These are phyloP conservation scores for Pichia sp. DNA, from an alignment of 1,139 yeast genomes.

Conservation along the genomic window DNA sequence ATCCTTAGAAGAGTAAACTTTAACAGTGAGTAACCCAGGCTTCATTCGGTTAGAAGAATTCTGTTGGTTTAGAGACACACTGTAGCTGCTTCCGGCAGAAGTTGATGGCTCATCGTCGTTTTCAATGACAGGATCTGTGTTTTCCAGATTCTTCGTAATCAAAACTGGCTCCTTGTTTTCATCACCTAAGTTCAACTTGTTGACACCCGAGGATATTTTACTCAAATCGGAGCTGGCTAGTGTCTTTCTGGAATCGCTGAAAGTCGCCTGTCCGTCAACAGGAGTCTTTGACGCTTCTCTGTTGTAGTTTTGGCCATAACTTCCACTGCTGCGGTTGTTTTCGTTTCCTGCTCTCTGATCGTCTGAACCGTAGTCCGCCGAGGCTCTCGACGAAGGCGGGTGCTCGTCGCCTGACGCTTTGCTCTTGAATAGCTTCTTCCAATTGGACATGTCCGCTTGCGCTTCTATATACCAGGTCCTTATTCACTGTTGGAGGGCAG, in stretches of 20 bases:
- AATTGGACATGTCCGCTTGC: conserved; percentile 26
- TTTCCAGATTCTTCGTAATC: conserved; percentile 28
- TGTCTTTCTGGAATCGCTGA: conserved; percentile 25
- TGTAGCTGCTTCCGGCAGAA: neutral
- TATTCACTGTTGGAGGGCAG: neutral
- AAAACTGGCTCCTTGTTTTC: conserved; percentile 16
- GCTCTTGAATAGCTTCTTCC: conserved; percentile 29
- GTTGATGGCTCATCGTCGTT: conserved; percentile 11
- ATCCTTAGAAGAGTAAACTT: conserved; percentile 58
- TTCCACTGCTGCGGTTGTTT: neutral
- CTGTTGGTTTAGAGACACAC: neutral
- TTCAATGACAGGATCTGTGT: conserved; percentile 31
- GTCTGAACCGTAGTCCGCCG: conserved; percentile 9
- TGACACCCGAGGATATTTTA: conserved; percentile 13
- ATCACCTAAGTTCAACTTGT: conserved; percentile 8
- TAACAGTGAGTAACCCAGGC: conserved; percentile 71
- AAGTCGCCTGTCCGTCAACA: conserved; percentile 13
- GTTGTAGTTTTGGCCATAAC: neutral
- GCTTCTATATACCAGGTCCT: neutral
- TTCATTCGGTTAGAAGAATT: conserved; percentile 21
- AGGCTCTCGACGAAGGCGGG: conserved; percentile 7
- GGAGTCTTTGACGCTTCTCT: conserved; percentile 7
- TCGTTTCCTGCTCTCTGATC: conserved; percentile 2
- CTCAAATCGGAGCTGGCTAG: conserved; percentile 21
- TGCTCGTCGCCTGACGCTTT: conserved; percentile 8